Evolutionary conservation across 2,329 filamentous ascomycete genomes (phyloP).

Genomic region (Fusarium oxysporum): DNA sequence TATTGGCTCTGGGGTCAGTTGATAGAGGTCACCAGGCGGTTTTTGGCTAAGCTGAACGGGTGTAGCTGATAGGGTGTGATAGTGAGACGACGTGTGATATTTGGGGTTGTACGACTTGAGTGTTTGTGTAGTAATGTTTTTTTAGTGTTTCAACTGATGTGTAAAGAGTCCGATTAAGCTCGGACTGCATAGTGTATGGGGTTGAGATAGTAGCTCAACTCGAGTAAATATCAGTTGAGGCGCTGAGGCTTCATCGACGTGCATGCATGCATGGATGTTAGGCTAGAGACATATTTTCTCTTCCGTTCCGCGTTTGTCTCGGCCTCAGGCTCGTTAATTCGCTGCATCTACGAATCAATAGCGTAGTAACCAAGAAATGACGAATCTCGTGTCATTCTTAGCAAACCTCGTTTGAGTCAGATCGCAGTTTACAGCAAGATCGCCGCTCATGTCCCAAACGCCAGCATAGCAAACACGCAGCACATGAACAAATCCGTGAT

Average conservation of each 20-base stretch:
- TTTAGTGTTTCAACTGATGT: background rate
- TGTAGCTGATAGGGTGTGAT: conserved; percentile 1
- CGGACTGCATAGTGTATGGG: conserved; percentile 12
- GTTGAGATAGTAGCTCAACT: conserved; percentile 1
- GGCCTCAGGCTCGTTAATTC: background rate
- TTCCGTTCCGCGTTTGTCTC: background rate
- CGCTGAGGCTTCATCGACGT: background rate
- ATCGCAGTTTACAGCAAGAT: conserved; percentile 4
- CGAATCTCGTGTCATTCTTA: conserved; percentile 21
- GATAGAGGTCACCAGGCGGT: conserved; percentile 27
- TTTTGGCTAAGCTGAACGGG: conserved; percentile 24
- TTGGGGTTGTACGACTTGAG: conserved; percentile 22
- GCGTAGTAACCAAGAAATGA: conserved; percentile 3
- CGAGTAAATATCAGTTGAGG: conserved; percentile 1
- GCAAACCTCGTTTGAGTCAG: conserved; percentile 15
- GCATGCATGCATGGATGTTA: background rate
- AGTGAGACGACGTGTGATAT: conserved; percentile 1
- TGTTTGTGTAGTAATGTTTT: conserved; percentile 1
- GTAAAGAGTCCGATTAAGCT: background rate
- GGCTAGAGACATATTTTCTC: background rate
- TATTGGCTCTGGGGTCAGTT: conserved; percentile 25
- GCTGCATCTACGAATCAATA: background rate
- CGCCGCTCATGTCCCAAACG: conserved; percentile 1
- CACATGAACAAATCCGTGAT: conserved; percentile 23
- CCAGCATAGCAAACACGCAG: conserved; percentile 7